Base-by-base conservation (phyloP, 148 eudicot genomes). In the Drosera capensis region DNA sequence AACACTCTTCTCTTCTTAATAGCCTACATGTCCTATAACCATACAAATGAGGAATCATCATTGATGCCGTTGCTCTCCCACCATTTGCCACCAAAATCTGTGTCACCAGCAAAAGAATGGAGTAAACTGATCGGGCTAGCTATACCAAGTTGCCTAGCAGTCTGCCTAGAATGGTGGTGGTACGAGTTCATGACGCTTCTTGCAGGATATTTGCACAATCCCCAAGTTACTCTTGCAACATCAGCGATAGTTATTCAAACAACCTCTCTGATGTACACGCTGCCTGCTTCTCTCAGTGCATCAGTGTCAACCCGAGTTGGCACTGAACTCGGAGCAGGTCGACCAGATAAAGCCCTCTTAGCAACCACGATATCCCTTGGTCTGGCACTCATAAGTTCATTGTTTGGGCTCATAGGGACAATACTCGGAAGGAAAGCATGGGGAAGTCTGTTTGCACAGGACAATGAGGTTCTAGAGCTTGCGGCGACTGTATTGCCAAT, bases 151-250 rank as follows among this genome's bases (percentile, higher is more conserved):
- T 85, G 92, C 46, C 49, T 85, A 19, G 78, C 68, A 5, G 80
- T 85, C 29, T 85, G 95, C 54, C 46, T 85, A 45, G 95, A 85
- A 43, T 85, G 95, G 95, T 85, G 95, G 95, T 85, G 95, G 95
- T 85, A 85, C 18, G 90, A 85, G 50, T 60, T 85, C 49, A 80
- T 85, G 95, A 85, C 86, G 42, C 70, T 85, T 56, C 56, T 85
- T 12, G 79, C 92, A 2, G 92, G 95, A 40, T 85, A 80, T 61
- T 74, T 85, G 14, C 35, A 52, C 40, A 69, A 70, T 14, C 95
- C 95, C 19, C 68, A 72, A 38, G 70, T 77, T 26, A 56, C 86
- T 11, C 80, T 85, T 13, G 92, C 95, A 18, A 71, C 92, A 45
- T 60, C 95, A 39, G 95, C 82, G 30, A 74, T 80, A 57, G 80